Conservation (phyloP, 805 yeast species). For the Saccharomycopsis guyanensis region DNA sequence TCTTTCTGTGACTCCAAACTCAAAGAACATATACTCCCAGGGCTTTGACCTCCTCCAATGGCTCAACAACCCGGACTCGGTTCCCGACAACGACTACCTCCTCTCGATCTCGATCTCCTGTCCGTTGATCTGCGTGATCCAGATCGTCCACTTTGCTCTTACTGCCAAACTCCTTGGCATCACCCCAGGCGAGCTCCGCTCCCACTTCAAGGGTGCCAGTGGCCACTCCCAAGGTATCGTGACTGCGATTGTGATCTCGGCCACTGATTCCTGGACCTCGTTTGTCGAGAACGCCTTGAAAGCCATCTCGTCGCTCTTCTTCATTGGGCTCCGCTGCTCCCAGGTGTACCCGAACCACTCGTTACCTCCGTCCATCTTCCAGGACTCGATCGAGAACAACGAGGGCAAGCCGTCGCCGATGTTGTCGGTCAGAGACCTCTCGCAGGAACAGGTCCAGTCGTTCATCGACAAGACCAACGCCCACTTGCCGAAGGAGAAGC, state of each 20-base stretch:
- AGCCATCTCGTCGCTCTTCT: constrained; percentile 81
- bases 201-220: constrained; percentile 63
- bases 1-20: constrained; percentile 64
- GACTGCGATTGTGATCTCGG: constrained; percentile 79
- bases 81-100: constrained; percentile 85
- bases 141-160: constrained; percentile 85
- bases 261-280: constrained; percentile 76
- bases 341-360: constrained; percentile 89
- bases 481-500: constrained; percentile 88
- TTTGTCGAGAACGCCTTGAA: constrained; percentile 65
- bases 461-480: constrained; percentile 83
- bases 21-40: constrained; percentile 84
- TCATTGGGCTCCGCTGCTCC: constrained; percentile 88
- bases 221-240: constrained; percentile 92
- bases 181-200: constrained; percentile 82
- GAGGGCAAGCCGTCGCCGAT: constrained; percentile 98
- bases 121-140: constrained; percentile 95
- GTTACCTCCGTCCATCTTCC: constrained; percentile 85
- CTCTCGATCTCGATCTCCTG: constrained; percentile 90
- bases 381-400: constrained; percentile 86
- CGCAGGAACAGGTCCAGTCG: constrained; percentile 67
- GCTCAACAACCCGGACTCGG: constrained; percentile 76
- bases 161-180: constrained; percentile 78
- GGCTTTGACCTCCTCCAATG: constrained; percentile 85
- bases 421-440: constrained; percentile 88